Evolutionary conservation across 140 eudicot genomes (phyloP).

Genomic region (Erigeron philadelphicus): DNA sequence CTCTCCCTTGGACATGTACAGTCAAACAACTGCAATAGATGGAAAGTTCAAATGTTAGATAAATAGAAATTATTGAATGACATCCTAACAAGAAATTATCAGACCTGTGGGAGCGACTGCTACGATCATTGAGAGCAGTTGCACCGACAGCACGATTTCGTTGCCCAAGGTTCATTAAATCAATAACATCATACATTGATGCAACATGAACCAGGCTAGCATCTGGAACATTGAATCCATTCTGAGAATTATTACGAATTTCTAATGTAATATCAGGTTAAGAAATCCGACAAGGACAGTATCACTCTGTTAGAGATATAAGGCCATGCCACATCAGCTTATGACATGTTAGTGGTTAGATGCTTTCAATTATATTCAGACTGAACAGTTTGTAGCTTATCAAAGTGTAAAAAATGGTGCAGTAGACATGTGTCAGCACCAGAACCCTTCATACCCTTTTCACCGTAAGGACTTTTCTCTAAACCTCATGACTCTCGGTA

Average conservation of each 20-base stretch:
- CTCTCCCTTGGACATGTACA: constrained; percentile 95
- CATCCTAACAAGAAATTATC: too few species aligned
- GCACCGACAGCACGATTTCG: constrained; percentile 89
- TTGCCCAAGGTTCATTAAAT: constrained; percentile 77
- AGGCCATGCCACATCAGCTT: neutral
- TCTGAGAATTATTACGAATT: constrained; percentile 84
- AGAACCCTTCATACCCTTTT: too few species aligned
- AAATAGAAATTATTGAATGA: too few species aligned
- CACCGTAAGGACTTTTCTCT: too few species aligned
- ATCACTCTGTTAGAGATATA: neutral
- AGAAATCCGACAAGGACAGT: constrained; percentile 23
- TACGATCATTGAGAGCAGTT: constrained; percentile 96
- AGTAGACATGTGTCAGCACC: too few species aligned
- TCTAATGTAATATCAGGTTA: constrained; percentile 60
- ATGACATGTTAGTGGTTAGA: neutral
- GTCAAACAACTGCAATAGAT: constrained; percentile 75
- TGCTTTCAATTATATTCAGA: too few species aligned
- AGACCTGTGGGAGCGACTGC: constrained; percentile 98
- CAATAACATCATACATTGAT: constrained; percentile 73
- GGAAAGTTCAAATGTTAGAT: too few species aligned
- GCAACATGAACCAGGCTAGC: constrained; percentile 75
- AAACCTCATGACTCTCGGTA: too few species aligned
- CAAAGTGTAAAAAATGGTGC: too few species aligned
- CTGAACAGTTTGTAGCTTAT: too few species aligned
- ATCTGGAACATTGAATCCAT: constrained; percentile 86